A percentile compares a stretch with the other conserved stretches of the same genome.
Evolutionary conservation across 768 basidiomycete species (phyloP).

Genomic region (Lentinula guzmanii): DNA sequence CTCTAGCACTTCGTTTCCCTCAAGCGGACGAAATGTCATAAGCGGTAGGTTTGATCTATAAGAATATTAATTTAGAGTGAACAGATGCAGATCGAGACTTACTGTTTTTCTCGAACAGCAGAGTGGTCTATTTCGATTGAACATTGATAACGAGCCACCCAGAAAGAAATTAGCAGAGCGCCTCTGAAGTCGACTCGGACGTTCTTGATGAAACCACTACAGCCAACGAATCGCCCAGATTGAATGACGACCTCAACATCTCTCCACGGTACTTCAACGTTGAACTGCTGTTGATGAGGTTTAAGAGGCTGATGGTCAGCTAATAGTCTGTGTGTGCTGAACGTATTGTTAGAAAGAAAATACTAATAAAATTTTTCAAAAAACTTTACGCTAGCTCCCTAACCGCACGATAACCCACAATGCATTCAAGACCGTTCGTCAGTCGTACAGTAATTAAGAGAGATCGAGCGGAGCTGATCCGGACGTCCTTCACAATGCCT

Average conservation of each 20-base stretch:
- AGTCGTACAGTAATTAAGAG: not conserved
- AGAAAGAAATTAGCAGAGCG: not conserved
- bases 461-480: not conserved
- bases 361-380: too few species aligned
- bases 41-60: not conserved
- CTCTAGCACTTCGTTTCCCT: not conserved
- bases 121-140: not conserved
- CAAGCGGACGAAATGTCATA: not conserved
- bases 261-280: not conserved
- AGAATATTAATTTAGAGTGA: not conserved
- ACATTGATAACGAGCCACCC: not conserved
- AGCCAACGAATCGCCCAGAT: not conserved
- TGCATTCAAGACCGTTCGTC: not conserved
- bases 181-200: not conserved
- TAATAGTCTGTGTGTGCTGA: not conserved
- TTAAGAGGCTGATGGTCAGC: not conserved
- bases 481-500: not conserved
- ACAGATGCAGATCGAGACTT: not conserved
- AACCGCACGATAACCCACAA: not conserved
- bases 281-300: not conserved
- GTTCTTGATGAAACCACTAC: not conserved
- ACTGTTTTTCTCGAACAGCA: not conserved
- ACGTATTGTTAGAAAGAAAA: too few species aligned
- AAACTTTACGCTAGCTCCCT: not conserved
- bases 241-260: not conserved